Evolutionary conservation across 805 yeast species (phyloP), one percentile per base, ranked within the genome.

Genomic region (Lipomyces yamanashiensis): DNA sequence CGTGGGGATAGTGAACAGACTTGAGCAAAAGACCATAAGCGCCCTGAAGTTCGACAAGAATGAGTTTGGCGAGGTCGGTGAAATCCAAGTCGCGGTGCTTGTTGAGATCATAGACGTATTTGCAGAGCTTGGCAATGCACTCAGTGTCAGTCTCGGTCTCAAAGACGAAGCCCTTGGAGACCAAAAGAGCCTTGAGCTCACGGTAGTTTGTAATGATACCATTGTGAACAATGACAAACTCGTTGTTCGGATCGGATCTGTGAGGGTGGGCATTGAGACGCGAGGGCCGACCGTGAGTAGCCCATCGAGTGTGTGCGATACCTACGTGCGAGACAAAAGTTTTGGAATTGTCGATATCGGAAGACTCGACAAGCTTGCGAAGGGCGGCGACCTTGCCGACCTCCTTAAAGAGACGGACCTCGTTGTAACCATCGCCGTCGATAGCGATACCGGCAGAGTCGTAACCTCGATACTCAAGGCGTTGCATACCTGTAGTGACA

Each of bases 221-320:
- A 73, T 95, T 95, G 81, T 95, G 99, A 58, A 95, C 98, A 68
- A 95, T 87, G 50, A 90, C 85, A 73, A 95, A 95, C 77, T 92
- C 96, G 71, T 88, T 88, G 52, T 78, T 77, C 9, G 84, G 83
- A 76, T 91, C 99, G 0, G 97, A 90, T 69, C 93, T 82, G 75
- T 93, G 98, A 54, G 99, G 99, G 77, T 95, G 99, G 76, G 98
- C 95, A 81, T 95, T 95, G 66, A 77, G 72, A 67, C 83, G 85
- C 70, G 85, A 86, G 62, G 98, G 98, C 72, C 87, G 90, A 78
- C 99, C 99, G 77, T 95, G 99, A 44, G 99, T 95, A 57, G 99
- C 99, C 99, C 99, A 95, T 82, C 99, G 89, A 13, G 99, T 95
- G 79, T 95, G 99, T 28, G 99, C 98, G 76, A 95, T 95, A 75